These are phyloP conservation scores for Penicillium crystallinum DNA, from an alignment of 495 filamentous ascomycete genomes.

Conservation along the genomic window DNA sequence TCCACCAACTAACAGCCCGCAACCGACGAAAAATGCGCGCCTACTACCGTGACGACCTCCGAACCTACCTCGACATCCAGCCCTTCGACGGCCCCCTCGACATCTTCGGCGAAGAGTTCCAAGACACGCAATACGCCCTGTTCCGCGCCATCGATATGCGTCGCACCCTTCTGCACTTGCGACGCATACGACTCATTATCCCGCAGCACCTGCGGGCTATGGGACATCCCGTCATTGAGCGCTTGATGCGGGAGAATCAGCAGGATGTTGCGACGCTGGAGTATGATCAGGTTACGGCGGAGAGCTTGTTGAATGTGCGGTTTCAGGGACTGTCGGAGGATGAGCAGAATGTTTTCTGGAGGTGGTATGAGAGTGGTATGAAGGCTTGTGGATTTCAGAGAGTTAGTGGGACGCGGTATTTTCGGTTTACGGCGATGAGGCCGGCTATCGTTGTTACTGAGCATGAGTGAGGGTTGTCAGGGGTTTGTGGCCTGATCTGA, in stretches of 20 bases:
- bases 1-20: background rate
- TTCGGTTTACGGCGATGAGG: background rate
- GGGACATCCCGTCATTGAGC: background rate
- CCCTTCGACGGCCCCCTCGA: background rate
- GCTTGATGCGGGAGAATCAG: background rate
- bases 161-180: background rate
- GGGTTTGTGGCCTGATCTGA: background rate
- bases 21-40: background rate
- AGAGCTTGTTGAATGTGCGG: background rate
- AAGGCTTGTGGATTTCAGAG: background rate
- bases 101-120: background rate
- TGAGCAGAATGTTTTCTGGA: background rate
- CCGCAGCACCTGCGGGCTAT: background rate
- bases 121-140: background rate
- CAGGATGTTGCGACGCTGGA: background rate
- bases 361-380: background rate
- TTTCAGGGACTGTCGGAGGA: background rate
- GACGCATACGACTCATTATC: background rate
- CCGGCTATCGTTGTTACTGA: background rate
- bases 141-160: background rate
- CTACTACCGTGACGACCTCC: background rate
- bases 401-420: background rate
- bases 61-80: background rate
- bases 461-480: background rate
- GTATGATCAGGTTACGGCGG: background rate